phyloP scores from a whole-genome alignment of 192 early-diverging fungal species.

The Linnemannia hyalina region DNA sequence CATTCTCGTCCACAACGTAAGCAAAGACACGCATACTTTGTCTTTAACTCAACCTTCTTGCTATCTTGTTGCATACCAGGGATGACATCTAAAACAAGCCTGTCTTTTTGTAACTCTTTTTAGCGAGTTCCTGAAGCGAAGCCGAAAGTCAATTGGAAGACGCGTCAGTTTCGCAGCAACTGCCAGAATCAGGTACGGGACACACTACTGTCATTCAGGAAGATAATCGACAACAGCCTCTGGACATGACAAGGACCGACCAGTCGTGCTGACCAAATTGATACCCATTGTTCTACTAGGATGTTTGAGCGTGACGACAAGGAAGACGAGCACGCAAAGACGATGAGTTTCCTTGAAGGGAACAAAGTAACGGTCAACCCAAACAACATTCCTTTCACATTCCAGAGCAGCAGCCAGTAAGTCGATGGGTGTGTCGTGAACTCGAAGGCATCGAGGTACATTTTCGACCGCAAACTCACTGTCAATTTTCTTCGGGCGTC shows the following conservation, averaged over 20 bases:
- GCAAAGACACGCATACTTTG: neutral
- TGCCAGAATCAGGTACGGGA: conserved; percentile 44
- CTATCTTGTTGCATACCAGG: neutral
- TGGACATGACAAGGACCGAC: neutral
- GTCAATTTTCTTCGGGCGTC: neutral
- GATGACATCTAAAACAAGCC: neutral
- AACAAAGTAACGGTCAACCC: conserved; percentile 1
- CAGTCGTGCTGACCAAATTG: neutral
- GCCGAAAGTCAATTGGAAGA: conserved; percentile 35
- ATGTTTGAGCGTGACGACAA: conserved; percentile 55
- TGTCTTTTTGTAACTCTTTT: neutral
- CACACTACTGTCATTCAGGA: neutral
- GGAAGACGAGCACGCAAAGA: conserved; percentile 48
- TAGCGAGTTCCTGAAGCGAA: conserved; percentile 43
- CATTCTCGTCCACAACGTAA: conserved; percentile 34
- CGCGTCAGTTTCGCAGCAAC: conserved; percentile 56
- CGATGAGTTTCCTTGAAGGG: conserved; percentile 47
- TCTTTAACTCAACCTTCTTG: neutral
- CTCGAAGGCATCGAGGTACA: neutral
- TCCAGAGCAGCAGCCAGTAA: conserved; percentile 21
- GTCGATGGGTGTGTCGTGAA: neutral
- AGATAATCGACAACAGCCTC: no score
- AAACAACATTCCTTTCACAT: conserved; percentile 17
- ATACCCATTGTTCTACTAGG: neutral
- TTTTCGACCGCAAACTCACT: neutral